Conservation (phyloP, 306 rosid genomes). For the Sicyos edulis region DNA sequence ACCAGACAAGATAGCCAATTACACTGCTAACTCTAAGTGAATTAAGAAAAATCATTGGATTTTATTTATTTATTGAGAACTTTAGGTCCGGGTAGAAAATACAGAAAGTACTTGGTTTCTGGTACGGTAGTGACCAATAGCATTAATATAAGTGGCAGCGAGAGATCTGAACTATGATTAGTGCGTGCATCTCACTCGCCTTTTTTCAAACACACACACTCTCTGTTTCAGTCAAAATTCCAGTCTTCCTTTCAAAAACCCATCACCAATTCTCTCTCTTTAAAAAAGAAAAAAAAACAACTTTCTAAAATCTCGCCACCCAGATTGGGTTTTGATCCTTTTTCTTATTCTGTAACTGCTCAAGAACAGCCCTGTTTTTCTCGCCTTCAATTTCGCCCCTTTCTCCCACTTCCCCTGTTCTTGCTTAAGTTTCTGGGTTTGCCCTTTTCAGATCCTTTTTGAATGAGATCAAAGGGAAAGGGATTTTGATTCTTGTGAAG, state of each 20-base stretch:
- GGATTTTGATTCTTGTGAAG: no score
- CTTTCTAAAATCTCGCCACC: slow-evolving; percentile 21
- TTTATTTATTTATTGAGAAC: no score
- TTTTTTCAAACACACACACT: slow-evolving; percentile 2
- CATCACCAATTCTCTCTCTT: background rate
- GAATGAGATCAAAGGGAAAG: background rate
- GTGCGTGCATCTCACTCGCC: slow-evolving; percentile 8
- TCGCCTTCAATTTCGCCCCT: slow-evolving; percentile 26
- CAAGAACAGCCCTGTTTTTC: background rate
- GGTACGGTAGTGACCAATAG: slow-evolving; percentile 9
- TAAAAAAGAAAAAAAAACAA: background rate
- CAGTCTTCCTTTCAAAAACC: background rate
- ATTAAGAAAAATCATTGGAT: no score
- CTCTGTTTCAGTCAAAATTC: slow-evolving; percentile 10
- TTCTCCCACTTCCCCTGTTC: background rate
- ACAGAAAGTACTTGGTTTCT: slow-evolving; percentile 10
- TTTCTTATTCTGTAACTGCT: no score
- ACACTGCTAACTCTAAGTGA: no score
- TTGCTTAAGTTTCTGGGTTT: slow-evolving; percentile 7
- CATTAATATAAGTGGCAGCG: slow-evolving; percentile 9
- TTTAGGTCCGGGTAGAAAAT: no score
- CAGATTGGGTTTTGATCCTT: slow-evolving; percentile 13
- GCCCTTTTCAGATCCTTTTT: slow-evolving; percentile 8
- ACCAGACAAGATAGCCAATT: no score
- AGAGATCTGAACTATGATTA: background rate